Base-by-base conservation (phyloP, 1,139 yeast species). In the Geotrichum europaeum region DNA sequence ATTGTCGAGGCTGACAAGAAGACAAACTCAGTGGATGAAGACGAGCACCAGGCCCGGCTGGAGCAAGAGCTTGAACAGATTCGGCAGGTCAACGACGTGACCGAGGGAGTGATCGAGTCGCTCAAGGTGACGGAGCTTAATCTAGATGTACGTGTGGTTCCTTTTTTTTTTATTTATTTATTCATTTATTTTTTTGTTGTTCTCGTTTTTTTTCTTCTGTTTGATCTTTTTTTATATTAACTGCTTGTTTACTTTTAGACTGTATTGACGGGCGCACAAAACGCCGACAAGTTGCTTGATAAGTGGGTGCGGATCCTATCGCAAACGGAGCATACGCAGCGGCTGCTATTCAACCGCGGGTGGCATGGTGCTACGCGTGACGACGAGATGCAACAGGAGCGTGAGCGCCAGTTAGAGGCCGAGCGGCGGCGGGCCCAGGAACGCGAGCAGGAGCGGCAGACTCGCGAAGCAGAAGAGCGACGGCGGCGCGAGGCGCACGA, bases 281-380 rank as follows among this genome's bases (percentile, higher is more conserved):
- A 72, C 56, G 70, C 75, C n/a, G 71, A 74, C 60, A 64, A 63
- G 45, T 63, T 73, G 50, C 67, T 74, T n/a, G 70, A 72, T 56
- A 63, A 65, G 57, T 74, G 76, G 75, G 69, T 71, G 25, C 64
- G 68, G 51, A 71, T 74, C 51, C 64, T 74, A 36, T 72, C 76
- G 3, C 75, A 74, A 55, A 68, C 77, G 1, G 74, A 72, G 54
- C 75, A 72, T 54, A 73, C 74, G 7, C 73, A 73, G 47, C 64
- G 67, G 22, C 65, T 74, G 30, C 60, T 74, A 51, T 63, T 66
- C 20, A 67, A 71, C 53, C 62, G 64, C 6, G 63, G 64, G 22
- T 74, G 77, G 77, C 71, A 69, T 15, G 77, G 77, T 2, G 60
- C 67, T 3, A 66, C 72, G 1, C 60, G 63, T 47, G 75, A 70